Base-by-base conservation (phyloP, 495 filamentous ascomycete genomes). In the Apodospora peruviana region DNA sequence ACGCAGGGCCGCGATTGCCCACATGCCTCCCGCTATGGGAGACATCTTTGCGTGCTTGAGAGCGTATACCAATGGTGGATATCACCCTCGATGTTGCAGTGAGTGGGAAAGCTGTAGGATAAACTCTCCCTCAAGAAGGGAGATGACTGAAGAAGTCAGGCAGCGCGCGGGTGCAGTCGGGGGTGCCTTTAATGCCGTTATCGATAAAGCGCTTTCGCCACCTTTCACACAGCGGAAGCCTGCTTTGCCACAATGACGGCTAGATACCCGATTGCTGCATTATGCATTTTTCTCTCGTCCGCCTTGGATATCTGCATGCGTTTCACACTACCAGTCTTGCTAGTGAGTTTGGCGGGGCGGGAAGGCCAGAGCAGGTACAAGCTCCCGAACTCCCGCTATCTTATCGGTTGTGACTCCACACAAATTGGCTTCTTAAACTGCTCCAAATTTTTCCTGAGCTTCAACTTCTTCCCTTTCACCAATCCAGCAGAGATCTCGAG, bases 1-100 rank as follows among this genome's bases (percentile, higher is more conserved):
- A 69, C 82, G 83, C 75, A 86, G 70, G 53, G 85, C 73, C 56
- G 85, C 82, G 52, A 84, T 80, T 51, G 84, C 81, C 77, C 83
- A 77, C 59, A 88, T 75, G 69, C 83, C 84, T 70, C 82, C 83
- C 51, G 57, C 42, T 11, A 23, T 21, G 56, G 81, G 74, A 69
- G 84, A 75, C 86, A 90, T 90, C 51, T 52, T n/a, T 74, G 59
- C 53, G 42, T 39, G 14, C 27, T 42, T 38, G 21, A 12, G 32
- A 10, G 32, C 24, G 19, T 11, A 4, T 12, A n/a, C 32, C 14
- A 17, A 3, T 17, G 37, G 37, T 20, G 2, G 37, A 17, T 18
- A 8, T 40, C 18, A 20, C 37, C 37, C 40, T 48, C 40, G 46
- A 24, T 36, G 46, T 40, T 40, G 14, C 32, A 11, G 16, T 35